A percentile compares a stretch with the other conserved stretches of the same genome.
Conservation (phyloP, 805 yeast species). For the Monosporozyma siamensis region DNA sequence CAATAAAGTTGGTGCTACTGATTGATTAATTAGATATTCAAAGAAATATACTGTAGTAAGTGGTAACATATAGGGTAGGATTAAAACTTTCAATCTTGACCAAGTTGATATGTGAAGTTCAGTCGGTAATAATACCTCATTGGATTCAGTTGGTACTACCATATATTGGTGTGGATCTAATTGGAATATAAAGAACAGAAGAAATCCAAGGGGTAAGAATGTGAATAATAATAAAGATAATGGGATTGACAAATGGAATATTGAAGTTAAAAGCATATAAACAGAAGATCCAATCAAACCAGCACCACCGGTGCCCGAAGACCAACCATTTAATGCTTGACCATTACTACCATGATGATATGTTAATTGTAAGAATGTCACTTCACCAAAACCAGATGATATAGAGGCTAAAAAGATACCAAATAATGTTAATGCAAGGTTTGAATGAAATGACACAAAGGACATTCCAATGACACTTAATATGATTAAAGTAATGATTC, state of each 20-base stretch:
- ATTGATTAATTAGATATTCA: slow-evolving; percentile 87
- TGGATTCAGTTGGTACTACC: background rate
- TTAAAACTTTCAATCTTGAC: slow-evolving; percentile 32
- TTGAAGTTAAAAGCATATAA: slow-evolving; percentile 63
- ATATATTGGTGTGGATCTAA: background rate
- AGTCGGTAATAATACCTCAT: background rate
- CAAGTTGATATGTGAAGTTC: background rate
- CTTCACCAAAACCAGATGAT: slow-evolving; percentile 86
- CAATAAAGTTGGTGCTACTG: slow-evolving; percentile 77
- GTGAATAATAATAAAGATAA: slow-evolving; percentile 50
- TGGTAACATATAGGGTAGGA: slow-evolving; percentile 74
- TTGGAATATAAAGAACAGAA: slow-evolving; percentile 29
- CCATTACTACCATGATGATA: slow-evolving; percentile 45
- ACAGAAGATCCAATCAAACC: slow-evolving; percentile 76
- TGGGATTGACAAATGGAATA: slow-evolving; percentile 47
- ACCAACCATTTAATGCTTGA: slow-evolving; percentile 67
- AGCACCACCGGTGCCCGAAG: slow-evolving; percentile 94
- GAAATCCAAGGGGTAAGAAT: slow-evolving; percentile 44
- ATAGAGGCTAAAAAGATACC: slow-evolving; percentile 76
- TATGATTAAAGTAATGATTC: slow-evolving; percentile 47
- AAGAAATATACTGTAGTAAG: slow-evolving; percentile 72
- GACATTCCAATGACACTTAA: slow-evolving; percentile 71
- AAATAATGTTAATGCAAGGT: slow-evolving; percentile 36
- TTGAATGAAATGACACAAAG: slow-evolving; percentile 31
- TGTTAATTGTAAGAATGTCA: slow-evolving; percentile 79